Evolutionary conservation across 2,329 filamentous ascomycete species (phyloP).

Genomic region (Elsinoe arachidis): DNA sequence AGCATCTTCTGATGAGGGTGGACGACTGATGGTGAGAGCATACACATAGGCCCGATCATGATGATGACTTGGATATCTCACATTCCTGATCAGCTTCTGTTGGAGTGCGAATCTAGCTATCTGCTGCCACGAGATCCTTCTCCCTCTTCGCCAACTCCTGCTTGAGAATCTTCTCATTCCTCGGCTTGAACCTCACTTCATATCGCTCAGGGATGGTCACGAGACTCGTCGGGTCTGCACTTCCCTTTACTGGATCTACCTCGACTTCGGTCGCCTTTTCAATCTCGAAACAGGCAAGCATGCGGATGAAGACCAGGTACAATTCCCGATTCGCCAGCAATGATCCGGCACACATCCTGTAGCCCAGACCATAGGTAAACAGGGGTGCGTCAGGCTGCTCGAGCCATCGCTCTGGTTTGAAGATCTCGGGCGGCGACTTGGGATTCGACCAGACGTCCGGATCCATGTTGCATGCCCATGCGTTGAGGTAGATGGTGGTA

Average conservation of each 20-base stretch:
- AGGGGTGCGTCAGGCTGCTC: conserved; percentile 55
- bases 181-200: conserved; percentile 50
- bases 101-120: not conserved
- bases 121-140: conserved; percentile 12
- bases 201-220: conserved; percentile 53
- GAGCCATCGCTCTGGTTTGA: conserved; percentile 55
- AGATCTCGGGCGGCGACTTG: conserved; percentile 32
- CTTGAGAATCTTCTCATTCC: conserved; percentile 39
- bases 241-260: conserved; percentile 51
- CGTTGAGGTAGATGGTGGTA: conserved; percentile 57
- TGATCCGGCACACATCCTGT: conserved; percentile 59
- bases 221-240: conserved; percentile 52
- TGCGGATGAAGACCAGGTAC: conserved; percentile 55
- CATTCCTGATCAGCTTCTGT: too few species aligned
- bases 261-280: conserved; percentile 47
- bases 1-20: too few species aligned
- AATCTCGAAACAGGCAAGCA: conserved; percentile 54
- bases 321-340: conserved; percentile 56
- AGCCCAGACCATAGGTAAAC: conserved; percentile 58
- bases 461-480: conserved; percentile 62
- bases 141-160: conserved; percentile 31
- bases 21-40: not conserved
- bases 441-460: conserved; percentile 51
- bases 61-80: too few species aligned
- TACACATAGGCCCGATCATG: not conserved